Evolutionary conservation across 2,329 filamentous ascomycete species (phyloP).

Genomic region (Zymoseptoria ardabiliae): DNA sequence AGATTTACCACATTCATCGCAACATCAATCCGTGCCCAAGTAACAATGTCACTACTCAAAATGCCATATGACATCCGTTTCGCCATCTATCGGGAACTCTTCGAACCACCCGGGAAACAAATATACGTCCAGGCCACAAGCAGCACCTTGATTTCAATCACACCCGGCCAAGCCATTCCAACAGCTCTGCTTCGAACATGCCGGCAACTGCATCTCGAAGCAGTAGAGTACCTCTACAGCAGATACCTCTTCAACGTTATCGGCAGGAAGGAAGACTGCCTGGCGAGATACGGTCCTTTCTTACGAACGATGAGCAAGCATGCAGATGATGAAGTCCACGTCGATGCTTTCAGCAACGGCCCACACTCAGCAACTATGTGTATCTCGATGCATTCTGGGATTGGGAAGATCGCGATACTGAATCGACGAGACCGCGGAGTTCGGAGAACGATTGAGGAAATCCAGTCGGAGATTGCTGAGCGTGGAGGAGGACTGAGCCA

Average conservation of each 20-base stretch:
- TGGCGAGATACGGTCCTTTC: conserved; percentile 18
- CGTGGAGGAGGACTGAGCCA: neutral
- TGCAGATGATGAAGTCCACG: conserved; percentile 16
- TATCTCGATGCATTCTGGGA: conserved; percentile 22
- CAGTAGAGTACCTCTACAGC: conserved; percentile 24
- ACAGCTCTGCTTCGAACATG: conserved; percentile 14
- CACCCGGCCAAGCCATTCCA: conserved; percentile 6
- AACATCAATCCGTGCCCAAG: neutral
- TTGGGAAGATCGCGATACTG: conserved; percentile 14
- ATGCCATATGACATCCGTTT: conserved; percentile 27
- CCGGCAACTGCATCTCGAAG: conserved; percentile 19
- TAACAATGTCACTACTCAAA: conserved; percentile 9
- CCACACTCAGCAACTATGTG: conserved; percentile 25
- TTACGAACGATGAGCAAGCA: conserved; percentile 15
- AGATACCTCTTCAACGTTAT: conserved; percentile 28
- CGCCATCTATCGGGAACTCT: conserved; percentile 26
- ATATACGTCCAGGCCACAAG: conserved; percentile 23
- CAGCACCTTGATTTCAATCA: conserved; percentile 7
- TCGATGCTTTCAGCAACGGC: conserved; percentile 28
- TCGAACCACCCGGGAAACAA: conserved; percentile 17
- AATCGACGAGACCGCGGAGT: conserved; percentile 18
- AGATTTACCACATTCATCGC: neutral
- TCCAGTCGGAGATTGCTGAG: conserved; percentile 12
- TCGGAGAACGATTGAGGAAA: conserved; percentile 9
- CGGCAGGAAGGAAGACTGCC: conserved; percentile 24